A percentile compares a stretch with the other conserved stretches of the same genome.
Conservation (phyloP, 177 flowering plant genomes). For the Vitis hybrid region DNA sequence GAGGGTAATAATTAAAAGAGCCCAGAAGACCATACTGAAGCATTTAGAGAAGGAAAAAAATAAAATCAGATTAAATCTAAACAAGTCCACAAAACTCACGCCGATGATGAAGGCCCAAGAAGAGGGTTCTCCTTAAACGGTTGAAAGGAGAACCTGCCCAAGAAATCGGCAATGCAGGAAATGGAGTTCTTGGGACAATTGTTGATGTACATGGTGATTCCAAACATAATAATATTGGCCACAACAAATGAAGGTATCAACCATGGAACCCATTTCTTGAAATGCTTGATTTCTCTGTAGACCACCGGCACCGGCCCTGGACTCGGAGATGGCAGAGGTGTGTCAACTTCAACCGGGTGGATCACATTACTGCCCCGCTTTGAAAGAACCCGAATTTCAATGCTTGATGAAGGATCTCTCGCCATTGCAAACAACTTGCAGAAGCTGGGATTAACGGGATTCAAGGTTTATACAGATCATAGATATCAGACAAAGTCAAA, state of each 20-base stretch:
- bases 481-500: not conserved
- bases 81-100: slow-evolving; percentile 24
- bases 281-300: slow-evolving; percentile 27
- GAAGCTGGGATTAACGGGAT: not conserved
- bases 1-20: not conserved
- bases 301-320: slow-evolving; percentile 15
- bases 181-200: slow-evolving; percentile 55
- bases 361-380: slow-evolving; percentile 19
- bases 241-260: slow-evolving; percentile 45
- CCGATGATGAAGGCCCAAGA: slow-evolving; percentile 42
- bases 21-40: not conserved
- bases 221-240: slow-evolving; percentile 42
- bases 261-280: slow-evolving; percentile 53
- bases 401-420: slow-evolving; percentile 7
- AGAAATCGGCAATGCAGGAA: slow-evolving; percentile 40
- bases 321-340: slow-evolving; percentile 9
- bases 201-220: slow-evolving; percentile 58
- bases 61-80: not conserved
- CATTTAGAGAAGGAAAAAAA: not conserved
- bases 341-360: slow-evolving; percentile 31
- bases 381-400: slow-evolving; percentile 15
- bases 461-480: too few species aligned
- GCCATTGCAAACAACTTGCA: slow-evolving; percentile 11
- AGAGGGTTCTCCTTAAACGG: slow-evolving; percentile 52
- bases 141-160: slow-evolving; percentile 47